Evolutionary conservation across 495 filamentous ascomycete species (phyloP), one percentile per base, ranked within the genome.

Genomic region (Glutinoglossum americanum): DNA sequence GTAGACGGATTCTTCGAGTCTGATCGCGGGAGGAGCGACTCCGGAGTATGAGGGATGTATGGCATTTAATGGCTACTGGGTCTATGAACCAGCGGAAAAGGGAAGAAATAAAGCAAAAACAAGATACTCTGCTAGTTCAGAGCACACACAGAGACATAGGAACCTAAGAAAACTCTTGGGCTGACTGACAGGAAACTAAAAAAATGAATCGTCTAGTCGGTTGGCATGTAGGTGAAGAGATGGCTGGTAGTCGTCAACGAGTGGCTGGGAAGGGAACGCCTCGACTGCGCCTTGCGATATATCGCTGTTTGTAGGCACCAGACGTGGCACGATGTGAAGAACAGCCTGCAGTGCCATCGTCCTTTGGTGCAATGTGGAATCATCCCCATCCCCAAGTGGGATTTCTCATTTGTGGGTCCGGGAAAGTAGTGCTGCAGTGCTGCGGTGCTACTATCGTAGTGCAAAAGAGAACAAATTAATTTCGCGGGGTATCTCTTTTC

Each of bases 1-100:
- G 81, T 81, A 0, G 79, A 73, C 28, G 89, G 86, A 63, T 94
- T 82, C 62, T 83, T 84, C 27, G 84, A 89, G 71, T 95, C 89
- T 59, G 80, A 76, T 55, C 88, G 83, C 33, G 75, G 73, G 39
- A 97, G 66, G 25, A 84, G 69, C 19, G 85, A 77, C 69, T 96
- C 90, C 57, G 93, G 90, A 0, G 92, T 95, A 63, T 85, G 81
- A 51, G 81, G 74, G 61, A 85, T 80, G 68, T 83, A 80, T 55
- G 86, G 80, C 85, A 90, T 90, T 59, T 17, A 30, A 25, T 11
- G 21, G 47, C 2, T 51, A 7, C 10, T 19, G 6, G 26, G 17
- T 51, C 8, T n/a, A n/a, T n/a, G n/a, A n/a, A n/a, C n/a, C n/a
- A n/a, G n/a, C n/a, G n/a, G n/a, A n/a, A 5, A 7, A 10, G 47